Base-by-base conservation (phyloP, 2,329 filamentous ascomycete genomes). In the Shiraia bambusicola region DNA sequence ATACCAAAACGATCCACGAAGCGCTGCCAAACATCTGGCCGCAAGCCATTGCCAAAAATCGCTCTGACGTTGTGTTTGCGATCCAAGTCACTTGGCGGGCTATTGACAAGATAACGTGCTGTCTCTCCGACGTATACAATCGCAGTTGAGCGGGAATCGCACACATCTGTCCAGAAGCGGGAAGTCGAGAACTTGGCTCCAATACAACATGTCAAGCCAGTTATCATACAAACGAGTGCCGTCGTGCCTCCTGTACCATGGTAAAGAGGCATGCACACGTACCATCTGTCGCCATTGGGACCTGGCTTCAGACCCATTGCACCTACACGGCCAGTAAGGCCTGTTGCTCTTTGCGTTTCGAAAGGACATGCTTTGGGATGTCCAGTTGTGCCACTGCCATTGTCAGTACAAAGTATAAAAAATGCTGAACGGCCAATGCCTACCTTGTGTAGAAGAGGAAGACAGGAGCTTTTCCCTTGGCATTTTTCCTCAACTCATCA, bases 41-140 rank as follows among this genome's bases (percentile, higher is more conserved):
- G 75, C 54, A 86, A 72, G 1, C 83, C 83, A 57, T 87, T 87
- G 42, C 83, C 83, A 56, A 77, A 83, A 69, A 84, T 83, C 36
- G 72, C 69, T 45, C 75, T 75, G 9, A 86, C 73, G 3, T 70
- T 71, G 67, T 87, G 83, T 11, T 77, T 69, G 46, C 69, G 75
- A 63, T 86, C 83, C 6, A 80, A 73, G 0, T 80, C 74, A n/a
- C 77, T 79, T 0, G 80, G 79, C 2, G 86, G 84, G 2, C 79
- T 79, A 1, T 85, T 82, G 10, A 90, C 76, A 1, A 91, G 75
- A 53, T 90, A 91, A 0, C 87, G 78, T 6, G 86, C 79, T 0
- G 84, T 88, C 63, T 91, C 87, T 55, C 87, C 87, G 2, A 91
- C 87, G 58, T 91, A 91, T 13, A 86, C 80, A 52, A 90, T 87